Evolutionary conservation across 805 yeast genomes (phyloP).

Genomic region (Myxozyma melibiosi): DNA sequence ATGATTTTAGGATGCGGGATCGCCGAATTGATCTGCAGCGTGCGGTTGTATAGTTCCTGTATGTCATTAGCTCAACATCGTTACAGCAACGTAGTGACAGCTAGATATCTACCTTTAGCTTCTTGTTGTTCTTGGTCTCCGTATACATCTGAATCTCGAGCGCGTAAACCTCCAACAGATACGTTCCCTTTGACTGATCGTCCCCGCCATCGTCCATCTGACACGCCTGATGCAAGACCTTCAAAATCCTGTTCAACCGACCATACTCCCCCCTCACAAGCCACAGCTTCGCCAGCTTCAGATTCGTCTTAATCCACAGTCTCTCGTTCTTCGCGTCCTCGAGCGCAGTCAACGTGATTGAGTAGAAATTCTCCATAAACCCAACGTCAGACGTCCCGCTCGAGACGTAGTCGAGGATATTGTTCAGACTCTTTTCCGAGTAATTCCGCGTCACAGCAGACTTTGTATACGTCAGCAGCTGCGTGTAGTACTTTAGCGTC

Average conservation of each 20-base stretch:
- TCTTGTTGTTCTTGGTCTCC: conserved; percentile 44
- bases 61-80: not conserved
- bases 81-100: not conserved
- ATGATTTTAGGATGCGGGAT: conserved; percentile 74
- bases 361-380: conserved; percentile 38
- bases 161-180: conserved; percentile 64
- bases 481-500: conserved; percentile 34
- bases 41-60: conserved; percentile 52
- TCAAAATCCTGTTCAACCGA: conserved; percentile 25
- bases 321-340: conserved; percentile 38
- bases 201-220: conserved; percentile 34
- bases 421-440: conserved; percentile 43
- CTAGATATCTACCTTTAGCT: conserved; percentile 39
- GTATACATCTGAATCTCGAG: conserved; percentile 61
- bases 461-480: conserved; percentile 32
- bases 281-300: conserved; percentile 41
- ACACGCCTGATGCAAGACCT: conserved; percentile 32
- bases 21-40: conserved; percentile 56
- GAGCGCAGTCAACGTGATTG: conserved; percentile 36
- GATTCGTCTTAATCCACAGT: conserved; percentile 39
- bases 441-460: conserved; percentile 40
- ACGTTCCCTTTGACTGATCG: conserved; percentile 37
- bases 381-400: conserved; percentile 31
- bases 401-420: conserved; percentile 39
- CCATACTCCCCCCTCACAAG: conserved; percentile 36